Conservation (phyloP, 345 rosid species). For the Rhodamnia rubescens region DNA sequence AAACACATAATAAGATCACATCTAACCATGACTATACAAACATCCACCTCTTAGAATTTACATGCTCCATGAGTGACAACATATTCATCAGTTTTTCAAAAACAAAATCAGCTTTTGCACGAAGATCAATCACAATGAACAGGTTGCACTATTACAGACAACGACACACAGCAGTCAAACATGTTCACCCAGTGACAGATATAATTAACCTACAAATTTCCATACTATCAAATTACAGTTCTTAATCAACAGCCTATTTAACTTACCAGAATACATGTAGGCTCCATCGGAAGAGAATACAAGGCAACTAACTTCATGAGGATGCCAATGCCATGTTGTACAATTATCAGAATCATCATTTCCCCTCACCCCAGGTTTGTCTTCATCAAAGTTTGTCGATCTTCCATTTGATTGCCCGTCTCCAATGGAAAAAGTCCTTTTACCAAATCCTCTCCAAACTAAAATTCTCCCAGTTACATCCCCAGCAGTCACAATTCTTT, state of each 20-base stretch:
- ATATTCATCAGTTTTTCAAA: not conserved
- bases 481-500: slow-evolving; percentile 78
- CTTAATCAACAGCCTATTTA: not conserved
- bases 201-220: not conserved
- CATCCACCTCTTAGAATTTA: not conserved
- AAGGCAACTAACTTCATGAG: slow-evolving; percentile 55
- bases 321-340: slow-evolving; percentile 91
- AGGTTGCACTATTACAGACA: not conserved
- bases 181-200: not conserved
- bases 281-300: slow-evolving; percentile 92
- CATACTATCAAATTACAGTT: not conserved
- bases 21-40: not conserved
- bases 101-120: not conserved
- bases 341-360: slow-evolving; percentile 95
- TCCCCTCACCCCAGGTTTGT: slow-evolving; percentile 82
- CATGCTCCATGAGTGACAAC: not conserved
- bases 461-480: slow-evolving; percentile 90
- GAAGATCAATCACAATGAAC: not conserved
- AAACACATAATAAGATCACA: not conserved
- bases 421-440: slow-evolving; percentile 25
- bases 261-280: slow-evolving; percentile 71
- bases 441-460: slow-evolving; percentile 83
- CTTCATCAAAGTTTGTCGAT: slow-evolving; percentile 30
- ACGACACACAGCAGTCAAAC: not conserved
- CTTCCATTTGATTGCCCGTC: slow-evolving; percentile 12